A percentile compares a stretch with the other conserved stretches of the same genome.
Evolutionary conservation across 352 stramenopile genomes (phyloP).

Genomic region (Phytophthora parvispora): DNA sequence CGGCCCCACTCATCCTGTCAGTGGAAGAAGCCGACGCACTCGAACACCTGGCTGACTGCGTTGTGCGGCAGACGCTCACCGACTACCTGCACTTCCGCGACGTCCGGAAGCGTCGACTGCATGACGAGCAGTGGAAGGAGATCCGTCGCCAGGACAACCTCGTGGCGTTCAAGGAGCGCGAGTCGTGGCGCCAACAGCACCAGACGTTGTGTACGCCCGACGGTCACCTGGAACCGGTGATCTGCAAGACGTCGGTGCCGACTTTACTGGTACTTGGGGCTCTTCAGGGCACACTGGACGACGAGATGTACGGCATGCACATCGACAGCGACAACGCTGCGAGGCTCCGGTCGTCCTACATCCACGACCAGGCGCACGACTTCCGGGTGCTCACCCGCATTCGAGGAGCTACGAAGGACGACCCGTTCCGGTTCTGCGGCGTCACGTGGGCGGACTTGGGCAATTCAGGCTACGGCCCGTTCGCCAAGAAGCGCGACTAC

Average conservation of each 20-base stretch:
- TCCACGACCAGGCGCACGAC: conserved; percentile 56
- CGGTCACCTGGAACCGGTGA: conserved; percentile 19
- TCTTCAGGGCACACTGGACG: conserved; percentile 63
- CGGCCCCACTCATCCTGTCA: conserved; percentile 31
- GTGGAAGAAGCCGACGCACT: conserved; percentile 31
- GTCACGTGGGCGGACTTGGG: conserved; percentile 50
- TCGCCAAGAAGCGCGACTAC: conserved; percentile 40
- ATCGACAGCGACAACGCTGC: conserved; percentile 38
- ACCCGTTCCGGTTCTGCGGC: conserved; percentile 50
- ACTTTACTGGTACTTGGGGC: conserved; percentile 47
- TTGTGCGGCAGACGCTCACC: conserved; percentile 37
- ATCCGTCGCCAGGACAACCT: conserved; percentile 45
- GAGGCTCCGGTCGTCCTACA: conserved; percentile 45
- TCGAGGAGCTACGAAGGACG: conserved; percentile 25
- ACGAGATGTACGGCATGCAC: conserved; percentile 65
- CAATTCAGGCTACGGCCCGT: conserved; percentile 27
- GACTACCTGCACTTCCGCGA: conserved; percentile 49
- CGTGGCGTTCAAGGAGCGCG: conserved; percentile 50
- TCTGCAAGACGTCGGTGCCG: conserved; percentile 35
- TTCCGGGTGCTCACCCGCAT: conserved; percentile 46
- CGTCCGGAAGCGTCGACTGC: conserved; percentile 33
- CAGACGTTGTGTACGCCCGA: conserved; percentile 26
- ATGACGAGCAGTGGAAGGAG: conserved; percentile 51
- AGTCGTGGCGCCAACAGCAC: conserved; percentile 35
- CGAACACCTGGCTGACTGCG: conserved; percentile 31